A percentile compares a stretch with the other conserved stretches of the same genome.
Evolutionary conservation across 345 rosid species (phyloP).

Genomic region (Heritiera littoralis): DNA sequence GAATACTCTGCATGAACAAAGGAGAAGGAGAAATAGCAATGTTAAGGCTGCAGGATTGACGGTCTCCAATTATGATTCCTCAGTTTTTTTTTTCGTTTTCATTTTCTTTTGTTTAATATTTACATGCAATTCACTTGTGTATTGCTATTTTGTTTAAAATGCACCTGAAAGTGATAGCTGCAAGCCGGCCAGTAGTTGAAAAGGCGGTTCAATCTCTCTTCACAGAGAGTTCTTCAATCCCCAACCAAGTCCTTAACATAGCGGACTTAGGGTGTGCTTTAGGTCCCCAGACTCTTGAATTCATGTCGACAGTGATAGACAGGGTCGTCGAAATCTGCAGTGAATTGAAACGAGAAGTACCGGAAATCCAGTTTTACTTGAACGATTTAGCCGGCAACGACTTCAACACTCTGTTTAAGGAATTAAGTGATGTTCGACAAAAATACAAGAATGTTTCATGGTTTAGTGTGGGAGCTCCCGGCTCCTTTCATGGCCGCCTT

Average conservation of each 20-base stretch:
- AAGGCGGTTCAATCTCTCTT: not conserved
- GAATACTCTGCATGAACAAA: not conserved
- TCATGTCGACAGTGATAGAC: not conserved
- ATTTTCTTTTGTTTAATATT: no score
- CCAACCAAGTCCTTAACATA: slow-evolving; percentile 6
- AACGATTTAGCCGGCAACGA: no score
- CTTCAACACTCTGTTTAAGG: no score
- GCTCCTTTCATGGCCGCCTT: slow-evolving; percentile 33
- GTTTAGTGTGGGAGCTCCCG: slow-evolving; percentile 35
- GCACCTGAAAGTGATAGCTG: not conserved
- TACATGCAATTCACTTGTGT: no score
- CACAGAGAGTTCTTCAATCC: not conserved
- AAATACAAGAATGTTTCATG: not conserved
- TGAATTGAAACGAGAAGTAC: no score
- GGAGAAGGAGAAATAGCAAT: not conserved
- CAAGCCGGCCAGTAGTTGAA: not conserved
- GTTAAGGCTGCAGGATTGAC: not conserved
- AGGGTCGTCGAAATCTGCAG: no score
- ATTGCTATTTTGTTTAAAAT: no score
- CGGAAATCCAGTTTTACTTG: no score
- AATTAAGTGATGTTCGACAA: no score
- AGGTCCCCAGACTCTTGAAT: slow-evolving; percentile 57
- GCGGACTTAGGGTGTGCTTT: slow-evolving; percentile 84
- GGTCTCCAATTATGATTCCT: not conserved
- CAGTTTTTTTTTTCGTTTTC: no score